A percentile compares a stretch with the other conserved stretches of the same genome.
These are phyloP conservation scores for Aspergillus fumigatiaffinis DNA, from an alignment of 2,329 filamentous ascomycete species.

Conservation along the genomic window DNA sequence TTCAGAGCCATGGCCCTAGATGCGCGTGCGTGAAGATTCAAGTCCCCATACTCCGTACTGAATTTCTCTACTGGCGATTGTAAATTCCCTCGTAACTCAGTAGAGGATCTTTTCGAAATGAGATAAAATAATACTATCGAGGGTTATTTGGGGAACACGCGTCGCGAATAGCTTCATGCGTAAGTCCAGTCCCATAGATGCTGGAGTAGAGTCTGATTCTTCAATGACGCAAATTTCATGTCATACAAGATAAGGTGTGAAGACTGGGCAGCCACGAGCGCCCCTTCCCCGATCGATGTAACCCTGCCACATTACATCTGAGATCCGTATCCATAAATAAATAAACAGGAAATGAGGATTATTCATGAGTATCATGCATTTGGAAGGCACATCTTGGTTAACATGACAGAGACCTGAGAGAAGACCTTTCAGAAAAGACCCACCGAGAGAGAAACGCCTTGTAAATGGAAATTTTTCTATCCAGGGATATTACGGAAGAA, in stretches of 20 bases:
- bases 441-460: not conserved
- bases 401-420: not conserved
- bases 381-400: not conserved
- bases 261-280: not conserved
- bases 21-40: not conserved
- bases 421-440: not conserved
- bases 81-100: not conserved
- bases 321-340: not conserved
- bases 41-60: not conserved
- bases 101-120: not conserved
- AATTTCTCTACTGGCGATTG: not conserved
- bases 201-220: not conserved
- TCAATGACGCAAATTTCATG: not conserved
- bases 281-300: not conserved
- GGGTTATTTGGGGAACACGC: not conserved
- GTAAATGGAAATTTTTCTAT: not conserved
- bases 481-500: not conserved
- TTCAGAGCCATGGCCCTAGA: not conserved
- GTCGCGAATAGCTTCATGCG: not conserved
- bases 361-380: not conserved
- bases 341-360: not conserved
- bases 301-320: not conserved
- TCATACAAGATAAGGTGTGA: not conserved
- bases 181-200: not conserved
- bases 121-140: not conserved